Base-by-base conservation (phyloP, 1,139 yeast genomes). In the Scheffersomyces titani region DNA sequence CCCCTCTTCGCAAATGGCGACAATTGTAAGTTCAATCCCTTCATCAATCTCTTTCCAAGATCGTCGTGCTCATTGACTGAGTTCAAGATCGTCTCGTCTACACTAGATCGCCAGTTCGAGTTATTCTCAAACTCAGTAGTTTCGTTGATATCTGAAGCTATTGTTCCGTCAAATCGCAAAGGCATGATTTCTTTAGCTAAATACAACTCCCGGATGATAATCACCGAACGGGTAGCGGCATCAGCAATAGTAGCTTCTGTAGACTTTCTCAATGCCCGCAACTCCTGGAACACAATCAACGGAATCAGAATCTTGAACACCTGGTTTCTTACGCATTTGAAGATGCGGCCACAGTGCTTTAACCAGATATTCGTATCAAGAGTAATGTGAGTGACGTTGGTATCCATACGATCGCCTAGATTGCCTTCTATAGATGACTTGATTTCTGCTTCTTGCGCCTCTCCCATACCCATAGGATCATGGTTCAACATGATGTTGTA, bases 341-440 rank as follows among this genome's bases (percentile, higher is more conserved):
- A 89, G 40, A 89, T 78, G 58, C 89, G 79, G 1, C 94, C 96
- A 69, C 92, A 89, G 67, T 89, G 93, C 64, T 89, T 88, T 61
- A 89, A 75, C 94, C 94, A 89, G 59, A 89, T 86, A 61, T 90
- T 89, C 6, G 96, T 89, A 72, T 89, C 96, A 56, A 89, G 76
- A 1, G 92, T 85, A 55, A 89, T 80, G 63, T 81, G 82, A 0
- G 92, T 87, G 49, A 84, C 72, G 9, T 78, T 70, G 7, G 82
- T 77, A 65, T 85, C 89, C 81, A 85, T 83, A 51, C 77, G 72
- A 55, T 78, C 80, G 3, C 84, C 84, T 53, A 80, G 69, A 63
- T 80, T 73, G 16, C 84, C 84, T 54, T 73, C 78, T 7, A 71
- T 30, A 16, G 40, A 11, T 48, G 24, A 51, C 36, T 40, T 36